These are phyloP conservation scores for Paramecium sonneborni DNA, from an alignment of 73 alveolate species.

Conservation along the genomic window DNA sequence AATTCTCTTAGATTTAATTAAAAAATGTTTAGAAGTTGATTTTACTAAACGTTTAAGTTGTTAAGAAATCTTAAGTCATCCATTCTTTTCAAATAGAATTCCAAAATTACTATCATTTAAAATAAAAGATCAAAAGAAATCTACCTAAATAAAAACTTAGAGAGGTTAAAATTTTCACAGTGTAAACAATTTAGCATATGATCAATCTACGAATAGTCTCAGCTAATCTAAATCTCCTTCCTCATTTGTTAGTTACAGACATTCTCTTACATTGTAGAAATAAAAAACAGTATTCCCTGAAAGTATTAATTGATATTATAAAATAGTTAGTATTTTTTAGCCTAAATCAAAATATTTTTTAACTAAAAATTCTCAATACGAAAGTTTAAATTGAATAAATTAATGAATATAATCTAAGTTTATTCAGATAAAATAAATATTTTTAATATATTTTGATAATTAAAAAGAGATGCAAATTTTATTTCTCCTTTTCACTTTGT, in stretches of 20 bases:
- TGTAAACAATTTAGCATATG: not conserved
- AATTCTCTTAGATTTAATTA: not conserved
- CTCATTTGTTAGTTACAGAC: not conserved
- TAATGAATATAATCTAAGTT: not conserved
- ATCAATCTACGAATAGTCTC: not conserved
- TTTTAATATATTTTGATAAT: not conserved
- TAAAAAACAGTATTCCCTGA: not conserved
- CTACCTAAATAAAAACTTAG: not conserved
- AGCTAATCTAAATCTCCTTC: slow-evolving; percentile 17
- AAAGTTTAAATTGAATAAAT: not conserved
- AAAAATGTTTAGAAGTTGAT: not conserved
- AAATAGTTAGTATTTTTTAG: not conserved
- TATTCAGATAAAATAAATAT: not conserved
- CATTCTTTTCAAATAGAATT: not conserved
- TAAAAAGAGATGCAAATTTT: not conserved
- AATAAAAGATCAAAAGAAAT: not conserved
- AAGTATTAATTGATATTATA: not conserved
- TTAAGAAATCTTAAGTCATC: not conserved
- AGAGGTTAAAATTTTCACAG: not conserved
- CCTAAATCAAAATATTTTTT: not conserved
- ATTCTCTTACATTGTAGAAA: not conserved
- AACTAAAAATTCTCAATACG: not conserved
- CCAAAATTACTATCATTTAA: not conserved
- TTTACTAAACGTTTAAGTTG: not conserved
- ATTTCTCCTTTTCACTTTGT: too few relatives aligned